Conservation (phyloP, 108 stramenopile species). For the Stephanodiscus minutulus region DNA sequence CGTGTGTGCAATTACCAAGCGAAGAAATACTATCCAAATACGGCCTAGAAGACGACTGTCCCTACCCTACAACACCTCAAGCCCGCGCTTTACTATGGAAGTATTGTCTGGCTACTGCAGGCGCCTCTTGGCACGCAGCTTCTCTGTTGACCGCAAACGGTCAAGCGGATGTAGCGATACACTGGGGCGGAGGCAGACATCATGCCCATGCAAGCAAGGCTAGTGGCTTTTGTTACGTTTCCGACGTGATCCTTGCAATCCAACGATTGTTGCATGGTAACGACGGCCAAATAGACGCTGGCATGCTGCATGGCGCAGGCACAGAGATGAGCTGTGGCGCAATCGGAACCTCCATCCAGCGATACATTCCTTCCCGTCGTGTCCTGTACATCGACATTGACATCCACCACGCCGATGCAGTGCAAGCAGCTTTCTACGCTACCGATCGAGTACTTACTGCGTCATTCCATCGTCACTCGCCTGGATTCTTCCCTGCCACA, state of each 20-base stretch:
- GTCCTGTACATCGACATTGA: conserved; percentile 99
- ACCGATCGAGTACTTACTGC: conserved; percentile 99
- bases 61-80: conserved; percentile 28
- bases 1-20: conserved; percentile 1
- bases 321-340: conserved; percentile 93
- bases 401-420: conserved; percentile 99
- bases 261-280: conserved; percentile 98
- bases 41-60: conserved; percentile 59
- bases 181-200: conserved; percentile 99
- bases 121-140: conserved; percentile 52
- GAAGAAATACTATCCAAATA: conserved; percentile 24
- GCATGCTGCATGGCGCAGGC: conserved; percentile 99
- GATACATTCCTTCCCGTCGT: conserved; percentile 91
- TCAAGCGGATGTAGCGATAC: conserved; percentile 92
- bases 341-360: conserved; percentile 84
- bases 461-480: conserved; percentile 78
- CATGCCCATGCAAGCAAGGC: conserved; percentile 99
- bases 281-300: conserved; percentile 76
- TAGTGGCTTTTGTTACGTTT: conserved; percentile 96
- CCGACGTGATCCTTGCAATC: conserved; percentile 99
- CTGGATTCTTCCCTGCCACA: conserved; percentile 45
- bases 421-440: conserved; percentile 99
- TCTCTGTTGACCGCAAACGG: conserved; percentile 23
- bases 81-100: conserved; percentile 38
- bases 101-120: conserved; percentile 44